These are phyloP conservation scores for Trypanosoma platydactyli DNA, from an alignment of 208 protist genomes.

Conservation along the genomic window DNA sequence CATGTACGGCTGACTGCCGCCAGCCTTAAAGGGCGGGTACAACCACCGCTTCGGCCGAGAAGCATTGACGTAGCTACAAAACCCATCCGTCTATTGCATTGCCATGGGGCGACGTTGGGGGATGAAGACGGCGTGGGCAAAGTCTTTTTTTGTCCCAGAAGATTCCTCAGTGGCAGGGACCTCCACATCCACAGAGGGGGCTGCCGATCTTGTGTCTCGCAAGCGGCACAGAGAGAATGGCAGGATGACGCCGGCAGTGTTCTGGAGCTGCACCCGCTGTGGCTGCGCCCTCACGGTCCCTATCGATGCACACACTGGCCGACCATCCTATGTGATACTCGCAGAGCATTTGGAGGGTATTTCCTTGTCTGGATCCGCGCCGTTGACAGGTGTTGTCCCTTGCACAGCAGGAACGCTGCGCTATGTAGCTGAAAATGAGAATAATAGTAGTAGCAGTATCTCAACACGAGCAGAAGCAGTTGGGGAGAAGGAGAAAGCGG, in stretches of 20 bases:
- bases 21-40: not conserved
- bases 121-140: constrained; percentile 49
- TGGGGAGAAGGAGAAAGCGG: not conserved
- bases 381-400: constrained; percentile 7
- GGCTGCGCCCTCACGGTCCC: constrained; percentile 30
- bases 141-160: constrained; percentile 44
- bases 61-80: too few species aligned
- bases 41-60: too few species aligned
- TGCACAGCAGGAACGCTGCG: not conserved
- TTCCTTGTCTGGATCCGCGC: constrained; percentile 1
- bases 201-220: too few species aligned
- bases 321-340: constrained; percentile 38
- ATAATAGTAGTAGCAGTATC: too few species aligned
- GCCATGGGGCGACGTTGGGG: constrained; percentile 37
- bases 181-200: too few species aligned
- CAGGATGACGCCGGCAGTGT: constrained; percentile 26
- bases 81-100: not conserved
- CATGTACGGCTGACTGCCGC: too few species aligned
- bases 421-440: not conserved
- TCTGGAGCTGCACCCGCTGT: constrained; percentile 52
- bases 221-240: constrained; percentile 21
- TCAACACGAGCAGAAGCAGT: not conserved
- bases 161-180: too few species aligned
- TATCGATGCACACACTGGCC: constrained; percentile 34
- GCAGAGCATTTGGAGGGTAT: constrained; percentile 51